Percentiles rank a stretch among this genome's conserved stretches.
phyloP scores from a whole-genome alignment of 2,329 filamentous ascomycete genomes.

The Didymella segeticola region DNA sequence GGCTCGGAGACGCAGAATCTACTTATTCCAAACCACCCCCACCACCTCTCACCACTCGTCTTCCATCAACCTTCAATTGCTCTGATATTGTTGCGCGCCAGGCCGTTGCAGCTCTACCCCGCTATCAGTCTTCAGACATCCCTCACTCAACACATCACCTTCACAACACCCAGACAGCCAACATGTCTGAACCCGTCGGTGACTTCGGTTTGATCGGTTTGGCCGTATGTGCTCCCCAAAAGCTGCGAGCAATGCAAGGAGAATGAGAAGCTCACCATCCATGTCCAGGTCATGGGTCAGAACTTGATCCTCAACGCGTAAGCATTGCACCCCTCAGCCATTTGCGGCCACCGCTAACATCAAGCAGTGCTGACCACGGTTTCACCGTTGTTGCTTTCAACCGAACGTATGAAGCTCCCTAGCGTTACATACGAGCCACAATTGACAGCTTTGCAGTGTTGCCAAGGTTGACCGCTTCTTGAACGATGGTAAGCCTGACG shows the following conservation, averaged over 20 bases:
- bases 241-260: neutral
- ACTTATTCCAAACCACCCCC: slow-evolving; percentile 45
- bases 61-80: slow-evolving; percentile 35
- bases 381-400: slow-evolving; percentile 99
- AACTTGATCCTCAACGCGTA: slow-evolving; percentile 63
- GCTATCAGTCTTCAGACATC: slow-evolving; percentile 29
- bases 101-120: slow-evolving; percentile 42
- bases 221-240: slow-evolving; percentile 45
- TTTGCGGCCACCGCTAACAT: slow-evolving; percentile 36
- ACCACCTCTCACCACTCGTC: slow-evolving; percentile 30
- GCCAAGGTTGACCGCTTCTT: slow-evolving; percentile 97
- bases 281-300: slow-evolving; percentile 55
- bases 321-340: slow-evolving; percentile 30
- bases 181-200: slow-evolving; percentile 52
- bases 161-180: slow-evolving; percentile 24
- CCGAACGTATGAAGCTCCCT: slow-evolving; percentile 67
- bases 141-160: slow-evolving; percentile 17
- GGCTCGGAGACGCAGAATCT: slow-evolving; percentile 36
- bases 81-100: slow-evolving; percentile 37
- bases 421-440: neutral
- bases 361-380: slow-evolving; percentile 61
- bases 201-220: slow-evolving; percentile 61
- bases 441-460: slow-evolving; percentile 57
- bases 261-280: slow-evolving; percentile 25
- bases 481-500: slow-evolving; percentile 62